phyloP scores from a whole-genome alignment of 2,329 filamentous ascomycete genomes.

The Capronia coronata region DNA sequence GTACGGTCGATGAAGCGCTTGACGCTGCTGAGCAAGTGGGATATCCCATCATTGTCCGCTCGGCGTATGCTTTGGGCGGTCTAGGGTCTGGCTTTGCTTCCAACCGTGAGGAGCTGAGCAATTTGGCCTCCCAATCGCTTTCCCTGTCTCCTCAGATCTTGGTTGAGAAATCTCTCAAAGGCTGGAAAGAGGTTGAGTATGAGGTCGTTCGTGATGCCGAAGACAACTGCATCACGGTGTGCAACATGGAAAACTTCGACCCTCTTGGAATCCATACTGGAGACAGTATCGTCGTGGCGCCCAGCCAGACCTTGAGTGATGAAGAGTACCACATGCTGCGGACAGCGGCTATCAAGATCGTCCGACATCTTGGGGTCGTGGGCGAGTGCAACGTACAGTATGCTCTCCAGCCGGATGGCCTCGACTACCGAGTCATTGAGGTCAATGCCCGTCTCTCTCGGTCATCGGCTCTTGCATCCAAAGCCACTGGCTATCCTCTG shows the following conservation, averaged over 20 bases:
- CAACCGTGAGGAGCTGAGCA: constrained; percentile 86
- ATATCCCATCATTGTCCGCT: constrained; percentile 96
- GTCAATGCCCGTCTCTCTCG: constrained; percentile 97
- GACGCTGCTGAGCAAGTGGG: constrained; percentile 79
- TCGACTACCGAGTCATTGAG: constrained; percentile 98
- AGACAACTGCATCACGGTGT: constrained; percentile 99
- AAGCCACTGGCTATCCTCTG: constrained; percentile 94
- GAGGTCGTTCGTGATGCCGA: constrained; percentile 94
- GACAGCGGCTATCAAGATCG: constrained; percentile 94
- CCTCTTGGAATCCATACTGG: constrained; percentile 95
- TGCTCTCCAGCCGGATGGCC: constrained; percentile 87
- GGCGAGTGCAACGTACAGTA: constrained; percentile 99
- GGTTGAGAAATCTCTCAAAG: constrained; percentile 97
- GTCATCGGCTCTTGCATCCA: constrained; percentile 92
- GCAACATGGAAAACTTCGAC: constrained; percentile 99
- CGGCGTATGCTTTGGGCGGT: constrained; percentile 92
- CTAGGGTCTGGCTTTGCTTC: constrained; percentile 93
- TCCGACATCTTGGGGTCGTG: constrained; percentile 91
- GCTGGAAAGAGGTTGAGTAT: constrained; percentile 99
- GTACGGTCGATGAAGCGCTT: constrained; percentile 84
- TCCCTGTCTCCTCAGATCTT: constrained; percentile 93
- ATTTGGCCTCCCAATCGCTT: constrained; percentile 85
- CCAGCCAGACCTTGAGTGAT: constrained; percentile 92
- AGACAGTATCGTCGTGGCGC: constrained; percentile 96
- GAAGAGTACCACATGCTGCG: constrained; percentile 99